phyloP scores from a whole-genome alignment of 2,329 filamentous ascomycete genomes.

The Exophiala aquamarina region DNA sequence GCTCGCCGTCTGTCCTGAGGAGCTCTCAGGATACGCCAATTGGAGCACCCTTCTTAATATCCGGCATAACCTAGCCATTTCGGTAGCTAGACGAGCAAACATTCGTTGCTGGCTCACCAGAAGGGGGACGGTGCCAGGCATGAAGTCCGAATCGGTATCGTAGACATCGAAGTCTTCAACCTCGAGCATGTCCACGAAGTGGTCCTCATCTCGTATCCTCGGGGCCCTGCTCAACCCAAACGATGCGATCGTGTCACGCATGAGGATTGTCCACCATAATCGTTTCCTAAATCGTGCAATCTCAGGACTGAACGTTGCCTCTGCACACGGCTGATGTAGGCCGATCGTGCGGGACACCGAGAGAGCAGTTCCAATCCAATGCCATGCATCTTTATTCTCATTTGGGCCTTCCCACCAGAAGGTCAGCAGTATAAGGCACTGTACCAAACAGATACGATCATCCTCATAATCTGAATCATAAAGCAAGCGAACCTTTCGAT shows the following conservation, averaged over 20 bases:
- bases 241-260: too few relatives aligned
- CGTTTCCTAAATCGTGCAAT: constrained; percentile 85
- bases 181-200: too few relatives aligned
- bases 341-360: constrained; percentile 91
- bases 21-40: constrained; percentile 80
- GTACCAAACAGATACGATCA: constrained; percentile 82
- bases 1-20: constrained; percentile 62
- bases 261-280: constrained; percentile 71
- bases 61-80: constrained; percentile 84
- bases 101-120: not conserved
- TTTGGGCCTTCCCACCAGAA: constrained; percentile 97
- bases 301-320: constrained; percentile 59
- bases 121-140: constrained; percentile 64
- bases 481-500: too few relatives aligned
- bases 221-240: too few relatives aligned
- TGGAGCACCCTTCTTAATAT: constrained; percentile 86
- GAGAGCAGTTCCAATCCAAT: constrained; percentile 90
- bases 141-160: constrained; percentile 59
- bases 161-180: too few relatives aligned
- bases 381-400: constrained; percentile 96
- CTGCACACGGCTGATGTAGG: constrained; percentile 57
- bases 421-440: constrained; percentile 85
- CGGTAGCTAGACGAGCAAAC: constrained; percentile 64
- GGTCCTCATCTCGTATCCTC: too few relatives aligned
- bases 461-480: constrained; percentile 95